Percentiles rank a stretch among this genome's conserved stretches.
phyloP scores from a whole-genome alignment of 352 stramenopile species.

The Globisporangium solare region DNA sequence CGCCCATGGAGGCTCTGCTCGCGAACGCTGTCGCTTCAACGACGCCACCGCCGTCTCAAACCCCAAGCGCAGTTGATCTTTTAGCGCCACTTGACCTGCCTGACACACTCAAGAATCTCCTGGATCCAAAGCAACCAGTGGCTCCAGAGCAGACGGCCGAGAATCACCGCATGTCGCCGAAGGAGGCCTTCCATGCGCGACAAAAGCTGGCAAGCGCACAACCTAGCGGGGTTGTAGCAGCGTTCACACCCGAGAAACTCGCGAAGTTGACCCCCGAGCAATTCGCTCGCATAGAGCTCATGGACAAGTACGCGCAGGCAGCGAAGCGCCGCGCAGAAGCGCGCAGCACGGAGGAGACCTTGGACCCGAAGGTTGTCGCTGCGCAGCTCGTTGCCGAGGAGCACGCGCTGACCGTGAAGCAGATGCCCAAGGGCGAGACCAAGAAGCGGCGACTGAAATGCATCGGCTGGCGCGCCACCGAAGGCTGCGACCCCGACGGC shows the following conservation, averaged over 20 bases:
- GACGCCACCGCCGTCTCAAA: no score
- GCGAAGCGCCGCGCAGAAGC: constrained; percentile 7
- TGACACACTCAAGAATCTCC: not conserved
- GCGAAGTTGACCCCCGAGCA: not conserved
- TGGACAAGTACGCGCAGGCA: constrained; percentile 5
- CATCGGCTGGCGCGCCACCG: constrained; percentile 24
- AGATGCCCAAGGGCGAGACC: constrained; percentile 17
- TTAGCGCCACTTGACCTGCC: not conserved
- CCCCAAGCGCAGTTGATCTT: not conserved
- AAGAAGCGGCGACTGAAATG: constrained; percentile 17
- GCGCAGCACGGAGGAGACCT: not conserved
- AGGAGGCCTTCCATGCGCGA: constrained; percentile 12
- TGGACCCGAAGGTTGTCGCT: constrained; percentile 18
- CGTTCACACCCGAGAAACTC: not conserved
- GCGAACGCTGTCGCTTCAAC: not conserved
- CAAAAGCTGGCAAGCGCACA: not conserved
- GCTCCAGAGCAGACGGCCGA: not conserved
- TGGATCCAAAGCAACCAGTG: not conserved
- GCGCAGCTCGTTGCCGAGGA: constrained; percentile 16
- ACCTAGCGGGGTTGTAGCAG: not conserved
- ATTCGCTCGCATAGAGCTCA: not conserved
- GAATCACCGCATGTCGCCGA: not conserved
- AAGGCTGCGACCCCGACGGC: constrained; percentile 19
- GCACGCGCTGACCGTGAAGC: constrained; percentile 22
- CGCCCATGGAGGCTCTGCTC: not conserved